phyloP scores from a whole-genome alignment of 805 yeast genomes.

The Sugiyamaella smithiae region DNA sequence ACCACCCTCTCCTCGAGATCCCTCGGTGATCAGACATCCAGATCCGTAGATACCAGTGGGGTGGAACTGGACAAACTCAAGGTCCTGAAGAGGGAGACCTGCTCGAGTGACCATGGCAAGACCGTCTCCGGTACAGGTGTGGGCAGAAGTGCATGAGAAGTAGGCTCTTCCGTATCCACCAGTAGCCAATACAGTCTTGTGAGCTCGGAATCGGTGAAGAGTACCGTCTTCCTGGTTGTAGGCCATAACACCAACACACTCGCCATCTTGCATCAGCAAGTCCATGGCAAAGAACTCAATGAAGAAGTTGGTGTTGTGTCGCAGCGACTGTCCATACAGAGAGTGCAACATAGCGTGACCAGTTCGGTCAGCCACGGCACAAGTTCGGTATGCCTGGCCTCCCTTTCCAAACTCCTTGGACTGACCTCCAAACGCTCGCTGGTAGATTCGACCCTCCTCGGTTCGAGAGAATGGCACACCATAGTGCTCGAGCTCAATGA shows the following conservation, averaged over 20 bases:
- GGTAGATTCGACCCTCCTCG: conserved; percentile 94
- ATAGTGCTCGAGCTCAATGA: conserved; percentile 94
- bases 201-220: conserved; percentile 94
- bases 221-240: conserved; percentile 99
- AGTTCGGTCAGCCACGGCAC: conserved; percentile 99
- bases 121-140: conserved; percentile 99
- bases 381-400: conserved; percentile 98
- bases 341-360: conserved; percentile 97
- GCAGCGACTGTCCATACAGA: conserved; percentile 90
- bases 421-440: conserved; percentile 99
- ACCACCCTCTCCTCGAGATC: conserved; percentile 99
- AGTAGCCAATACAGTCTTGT: conserved; percentile 93
- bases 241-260: conserved; percentile 94
- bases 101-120: conserved; percentile 98
- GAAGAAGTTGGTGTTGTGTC: conserved; percentile 97
- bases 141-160: conserved; percentile 98
- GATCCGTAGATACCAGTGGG: conserved; percentile 99
- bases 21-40: conserved; percentile 98
- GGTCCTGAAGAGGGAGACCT: conserved; percentile 94
- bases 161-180: conserved; percentile 99
- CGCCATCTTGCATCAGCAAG: conserved; percentile 90
- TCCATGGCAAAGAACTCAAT: conserved; percentile 97
- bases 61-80: conserved; percentile 98
- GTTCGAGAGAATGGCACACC: conserved; percentile 99
- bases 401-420: conserved; percentile 93